phyloP scores from a whole-genome alignment of 2,329 filamentous ascomycete genomes.

The Zopfia rhizophila region DNA sequence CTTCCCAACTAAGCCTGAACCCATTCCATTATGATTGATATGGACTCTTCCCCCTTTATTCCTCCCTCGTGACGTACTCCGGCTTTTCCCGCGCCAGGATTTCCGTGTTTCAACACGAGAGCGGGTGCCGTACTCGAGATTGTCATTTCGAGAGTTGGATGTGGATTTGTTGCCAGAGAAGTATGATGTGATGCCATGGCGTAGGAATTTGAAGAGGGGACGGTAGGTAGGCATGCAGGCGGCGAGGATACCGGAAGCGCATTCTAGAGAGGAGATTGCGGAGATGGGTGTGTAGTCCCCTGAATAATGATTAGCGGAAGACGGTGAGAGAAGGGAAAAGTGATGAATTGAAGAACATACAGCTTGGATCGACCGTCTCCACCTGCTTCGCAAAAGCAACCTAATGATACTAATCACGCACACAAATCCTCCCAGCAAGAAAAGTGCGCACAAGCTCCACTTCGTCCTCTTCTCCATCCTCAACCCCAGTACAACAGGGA shows the following conservation, averaged over 20 bases:
- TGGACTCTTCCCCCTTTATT: too few relatives aligned
- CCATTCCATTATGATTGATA: constrained; percentile 6
- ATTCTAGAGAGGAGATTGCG: constrained; percentile 18
- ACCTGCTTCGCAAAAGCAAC: constrained; percentile 14
- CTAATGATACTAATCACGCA: constrained; percentile 23
- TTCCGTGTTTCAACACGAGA: not conserved
- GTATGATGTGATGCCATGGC: constrained; percentile 15
- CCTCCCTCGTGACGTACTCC: not conserved
- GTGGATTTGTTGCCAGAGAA: constrained; percentile 7
- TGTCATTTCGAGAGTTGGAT: not conserved
- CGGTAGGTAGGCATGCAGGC: constrained; percentile 30
- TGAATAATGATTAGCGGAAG: not conserved
- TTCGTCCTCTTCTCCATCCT: constrained; percentile 16
- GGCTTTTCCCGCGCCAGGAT: not conserved
- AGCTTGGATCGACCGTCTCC: constrained; percentile 18
- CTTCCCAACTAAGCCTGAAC: not conserved
- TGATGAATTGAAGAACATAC: too few relatives aligned
- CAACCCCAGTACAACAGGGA: constrained; percentile 20
- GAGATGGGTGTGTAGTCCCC: constrained; percentile 21
- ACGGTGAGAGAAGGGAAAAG: too few relatives aligned
- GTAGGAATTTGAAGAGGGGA: constrained; percentile 24
- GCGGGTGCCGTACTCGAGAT: constrained; percentile 1
- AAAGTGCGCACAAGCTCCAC: constrained; percentile 23
- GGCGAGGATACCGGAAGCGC: constrained; percentile 22
- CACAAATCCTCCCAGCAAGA: constrained; percentile 19